Evolutionary conservation across 768 basidiomycete genomes (phyloP), one percentile per base, ranked within the genome.

Genomic region (Macrolepiota albuminosa): DNA sequence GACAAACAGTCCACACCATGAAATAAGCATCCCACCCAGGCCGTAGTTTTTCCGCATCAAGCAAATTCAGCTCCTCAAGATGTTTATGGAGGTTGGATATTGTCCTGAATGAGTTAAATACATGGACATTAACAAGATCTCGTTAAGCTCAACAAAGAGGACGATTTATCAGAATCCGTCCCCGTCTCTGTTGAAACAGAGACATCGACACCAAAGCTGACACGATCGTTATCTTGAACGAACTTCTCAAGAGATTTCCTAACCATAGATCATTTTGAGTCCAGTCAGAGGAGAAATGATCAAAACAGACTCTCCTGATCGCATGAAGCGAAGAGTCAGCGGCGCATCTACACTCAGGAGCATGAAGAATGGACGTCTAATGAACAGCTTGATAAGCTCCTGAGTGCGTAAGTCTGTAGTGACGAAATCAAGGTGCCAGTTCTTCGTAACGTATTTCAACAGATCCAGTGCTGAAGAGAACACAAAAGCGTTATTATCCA

Each of bases 11-110:
- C 58, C 81, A 60, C 60, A 89, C 93, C 96, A 98, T 98, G 72
- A 98, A 98, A 73, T 98, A 98, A 0, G 87, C 85, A 70, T 98
- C 96, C 96, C 96, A 98, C 16, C 83, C 81, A 3, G 96, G 96
- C 50, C 96, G 80, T 33, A 97, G 73, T 57, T 92, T 84, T 66
- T 91, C 86, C 1, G 81, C 73, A 68, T 95, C 81, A 37, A 86
- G 68, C 7, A 98, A 71, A 69, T 95, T 78, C 43, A 96, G 65
- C 2, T 74, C 68, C 60, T 90, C 86, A 10, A 98, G 75, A 67
- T 95, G 77, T 13, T 68, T 63, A 65, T 87, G 75, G 0, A 98
- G 74, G 4, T 75, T 76, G n/a, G 74, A 60, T 16, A 88, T 59
- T 34, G 78, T 75, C 31, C 71, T 66, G 65, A 88, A 93, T n/a